phyloP scores from a whole-genome alignment of 225 moss, liverwort and hornwort genomes.

The Physcomitrellopsis africana region DNA sequence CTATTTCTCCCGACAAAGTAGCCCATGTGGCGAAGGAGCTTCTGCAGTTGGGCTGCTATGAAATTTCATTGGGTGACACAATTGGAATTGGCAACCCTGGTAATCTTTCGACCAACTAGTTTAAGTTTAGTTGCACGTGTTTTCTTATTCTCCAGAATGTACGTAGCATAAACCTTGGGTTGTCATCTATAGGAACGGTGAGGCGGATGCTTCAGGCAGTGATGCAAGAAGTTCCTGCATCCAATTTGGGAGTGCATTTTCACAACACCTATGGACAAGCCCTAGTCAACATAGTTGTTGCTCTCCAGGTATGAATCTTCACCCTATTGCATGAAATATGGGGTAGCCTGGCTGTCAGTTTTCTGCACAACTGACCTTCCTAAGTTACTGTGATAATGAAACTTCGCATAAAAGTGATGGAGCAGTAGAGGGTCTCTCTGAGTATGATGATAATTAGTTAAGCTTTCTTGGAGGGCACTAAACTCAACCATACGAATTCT shows the following conservation, averaged over 20 bases:
- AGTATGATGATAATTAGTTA: too few species aligned
- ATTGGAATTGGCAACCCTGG: slow-evolving; percentile 96
- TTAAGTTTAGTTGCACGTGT: background rate
- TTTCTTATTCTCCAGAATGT: background rate
- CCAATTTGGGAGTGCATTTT: slow-evolving; percentile 85
- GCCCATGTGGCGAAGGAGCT: slow-evolving; percentile 80
- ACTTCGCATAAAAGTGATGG: background rate
- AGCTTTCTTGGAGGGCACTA: too few species aligned
- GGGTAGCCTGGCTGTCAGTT: background rate
- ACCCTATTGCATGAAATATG: background rate
- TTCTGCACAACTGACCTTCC: background rate
- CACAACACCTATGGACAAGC: slow-evolving; percentile 97
- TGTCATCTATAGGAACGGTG: slow-evolving; percentile 64
- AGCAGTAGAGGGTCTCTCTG: too few species aligned
- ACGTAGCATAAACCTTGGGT: slow-evolving; percentile 3
- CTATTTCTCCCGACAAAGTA: slow-evolving; percentile 66
- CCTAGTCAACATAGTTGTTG: slow-evolving; percentile 78
- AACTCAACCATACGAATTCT: too few species aligned
- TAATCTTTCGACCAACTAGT: slow-evolving; percentile 31
- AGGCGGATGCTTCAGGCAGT: slow-evolving; percentile 91
- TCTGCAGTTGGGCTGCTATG: slow-evolving; percentile 85
- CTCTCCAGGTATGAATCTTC: slow-evolving; percentile 71
- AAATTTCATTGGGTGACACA: slow-evolving; percentile 95
- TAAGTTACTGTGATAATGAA: background rate
- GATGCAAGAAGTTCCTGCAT: slow-evolving; percentile 62